Evolutionary conservation across 805 yeast genomes (phyloP).

Genomic region (Kodamaea neixiangensis): DNA sequence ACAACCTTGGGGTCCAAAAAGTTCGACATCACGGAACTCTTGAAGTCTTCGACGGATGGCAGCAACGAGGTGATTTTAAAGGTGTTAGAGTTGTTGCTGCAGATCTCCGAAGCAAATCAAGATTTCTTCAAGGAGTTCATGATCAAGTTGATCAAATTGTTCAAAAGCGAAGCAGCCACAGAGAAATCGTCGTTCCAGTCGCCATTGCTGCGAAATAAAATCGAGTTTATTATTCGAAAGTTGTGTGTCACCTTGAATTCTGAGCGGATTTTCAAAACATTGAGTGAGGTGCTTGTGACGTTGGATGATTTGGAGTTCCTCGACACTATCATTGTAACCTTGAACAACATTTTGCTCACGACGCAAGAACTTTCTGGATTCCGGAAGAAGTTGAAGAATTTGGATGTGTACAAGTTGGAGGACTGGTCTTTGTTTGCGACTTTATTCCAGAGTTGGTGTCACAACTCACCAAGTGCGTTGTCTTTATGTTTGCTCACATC

Average conservation of each 20-base stretch:
- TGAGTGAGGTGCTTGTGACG: slow-evolving; percentile 70
- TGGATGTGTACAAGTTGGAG: slow-evolving; percentile 53
- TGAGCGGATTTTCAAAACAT: slow-evolving; percentile 76
- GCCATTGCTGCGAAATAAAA: slow-evolving; percentile 56
- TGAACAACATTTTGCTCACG: slow-evolving; percentile 82
- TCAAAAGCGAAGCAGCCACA: slow-evolving; percentile 56
- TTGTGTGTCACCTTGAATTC: slow-evolving; percentile 79
- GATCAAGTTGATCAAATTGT: slow-evolving; percentile 65
- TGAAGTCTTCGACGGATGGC: slow-evolving; percentile 69
- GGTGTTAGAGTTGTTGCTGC: slow-evolving; percentile 70
- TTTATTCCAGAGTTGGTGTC: slow-evolving; percentile 88
- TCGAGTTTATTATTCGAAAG: slow-evolving; percentile 80
- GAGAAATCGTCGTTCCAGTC: slow-evolving; percentile 12
- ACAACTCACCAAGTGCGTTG: slow-evolving; percentile 84
- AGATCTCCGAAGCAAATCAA: slow-evolving; percentile 74
- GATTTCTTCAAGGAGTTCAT: slow-evolving; percentile 75
- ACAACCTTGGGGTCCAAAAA: neutral
- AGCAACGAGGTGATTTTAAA: slow-evolving; percentile 76
- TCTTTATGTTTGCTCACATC: slow-evolving; percentile 84
- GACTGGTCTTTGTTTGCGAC: slow-evolving; percentile 73
- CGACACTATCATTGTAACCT: slow-evolving; percentile 78
- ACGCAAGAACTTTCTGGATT: slow-evolving; percentile 76
- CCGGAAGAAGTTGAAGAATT: slow-evolving; percentile 60
- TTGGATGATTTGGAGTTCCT: slow-evolving; percentile 62
- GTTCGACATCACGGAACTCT: slow-evolving; percentile 68